These are phyloP conservation scores for Penicillium sp. DNA, from an alignment of 2,329 filamentous ascomycete genomes.

Conservation along the genomic window DNA sequence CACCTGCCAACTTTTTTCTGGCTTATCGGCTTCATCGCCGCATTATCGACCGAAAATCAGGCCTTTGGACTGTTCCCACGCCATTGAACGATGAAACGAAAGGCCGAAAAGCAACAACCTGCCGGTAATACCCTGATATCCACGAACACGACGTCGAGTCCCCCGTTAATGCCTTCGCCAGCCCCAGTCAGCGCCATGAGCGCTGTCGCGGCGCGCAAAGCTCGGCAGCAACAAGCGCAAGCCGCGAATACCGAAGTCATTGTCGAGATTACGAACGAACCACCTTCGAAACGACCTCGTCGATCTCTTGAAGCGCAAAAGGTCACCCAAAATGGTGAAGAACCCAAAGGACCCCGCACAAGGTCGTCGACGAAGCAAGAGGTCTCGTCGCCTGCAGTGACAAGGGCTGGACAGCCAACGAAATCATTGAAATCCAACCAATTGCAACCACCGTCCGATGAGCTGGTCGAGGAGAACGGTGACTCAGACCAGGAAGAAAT, in stretches of 20 bases:
- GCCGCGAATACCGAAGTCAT: conserved; percentile 28
- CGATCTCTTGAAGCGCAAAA: conserved; percentile 35
- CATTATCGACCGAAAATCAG: conserved; percentile 29
- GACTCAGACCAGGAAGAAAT: conserved; percentile 28
- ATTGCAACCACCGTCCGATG: conserved; percentile 1
- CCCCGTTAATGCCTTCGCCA: conserved; percentile 27
- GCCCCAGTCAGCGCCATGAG: conserved; percentile 46
- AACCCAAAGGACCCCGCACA: conserved; percentile 24
- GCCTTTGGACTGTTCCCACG: conserved; percentile 4
- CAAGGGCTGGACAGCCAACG: conserved; percentile 17
- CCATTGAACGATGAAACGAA: conserved; percentile 43
- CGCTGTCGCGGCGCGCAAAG: conserved; percentile 49
- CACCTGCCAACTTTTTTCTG: conserved; percentile 41
- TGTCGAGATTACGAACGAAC: conserved; percentile 34
- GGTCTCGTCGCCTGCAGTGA: conserved; percentile 22
- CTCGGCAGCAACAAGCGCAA: conserved; percentile 44
- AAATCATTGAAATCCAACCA: conserved; percentile 15
- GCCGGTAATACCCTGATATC: conserved; percentile 35
- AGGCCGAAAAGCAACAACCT: conserved; percentile 45
- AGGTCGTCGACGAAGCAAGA: conserved; percentile 33
- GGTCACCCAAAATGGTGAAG: conserved; percentile 21
- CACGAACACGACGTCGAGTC: conserved; percentile 1
- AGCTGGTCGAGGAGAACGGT: conserved; percentile 13
- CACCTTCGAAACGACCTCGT: conserved; percentile 45
- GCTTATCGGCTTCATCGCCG: conserved; percentile 31